These are phyloP conservation scores for Jimgerdemannia flammicorona DNA, from an alignment of 192 early-diverging fungal species.

Conservation along the genomic window DNA sequence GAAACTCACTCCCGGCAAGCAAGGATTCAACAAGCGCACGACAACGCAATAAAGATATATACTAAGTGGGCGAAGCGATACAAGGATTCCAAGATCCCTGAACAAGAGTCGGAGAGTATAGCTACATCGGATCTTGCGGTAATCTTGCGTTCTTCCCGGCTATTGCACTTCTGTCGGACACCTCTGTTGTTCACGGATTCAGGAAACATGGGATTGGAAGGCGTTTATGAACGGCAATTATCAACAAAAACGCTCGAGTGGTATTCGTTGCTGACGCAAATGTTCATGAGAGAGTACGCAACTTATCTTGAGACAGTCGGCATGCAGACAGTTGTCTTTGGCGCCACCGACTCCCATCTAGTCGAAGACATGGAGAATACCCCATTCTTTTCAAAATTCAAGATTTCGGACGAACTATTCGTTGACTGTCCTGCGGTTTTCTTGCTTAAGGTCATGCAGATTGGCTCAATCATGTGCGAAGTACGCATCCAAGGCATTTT, in stretches of 20 bases:
- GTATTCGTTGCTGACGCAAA: conserved; percentile 41
- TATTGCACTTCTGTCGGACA: conserved; percentile 60
- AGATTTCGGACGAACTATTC: conserved; percentile 31
- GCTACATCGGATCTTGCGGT: conserved; percentile 40
- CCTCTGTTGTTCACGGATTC: conserved; percentile 42
- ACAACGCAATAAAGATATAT: conserved; percentile 52
- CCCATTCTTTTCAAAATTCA: conserved; percentile 43
- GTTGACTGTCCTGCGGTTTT: conserved; percentile 45
- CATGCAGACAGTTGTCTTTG: conserved; percentile 56
- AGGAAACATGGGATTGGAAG: not conserved
- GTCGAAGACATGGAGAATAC: conserved; percentile 21
- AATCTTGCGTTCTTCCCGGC: conserved; percentile 47
- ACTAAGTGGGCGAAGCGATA: conserved; percentile 53
- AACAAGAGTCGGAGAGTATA: conserved; percentile 32
- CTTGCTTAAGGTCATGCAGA: conserved; percentile 47
- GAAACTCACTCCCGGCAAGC: conserved; percentile 42
- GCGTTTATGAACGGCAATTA: not conserved
- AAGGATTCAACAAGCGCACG: conserved; percentile 44
- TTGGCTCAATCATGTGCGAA: conserved; percentile 57
- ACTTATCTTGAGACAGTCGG: conserved; percentile 50
- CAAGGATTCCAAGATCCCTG: conserved; percentile 17
- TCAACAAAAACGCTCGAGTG: conserved; percentile 15
- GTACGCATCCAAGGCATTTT: conserved; percentile 51
- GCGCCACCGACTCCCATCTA: conserved; percentile 36
- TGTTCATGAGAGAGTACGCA: conserved; percentile 54